phyloP scores from a whole-genome alignment of 2,329 filamentous ascomycete genomes.

The Teratosphaeria epicoccoides region DNA sequence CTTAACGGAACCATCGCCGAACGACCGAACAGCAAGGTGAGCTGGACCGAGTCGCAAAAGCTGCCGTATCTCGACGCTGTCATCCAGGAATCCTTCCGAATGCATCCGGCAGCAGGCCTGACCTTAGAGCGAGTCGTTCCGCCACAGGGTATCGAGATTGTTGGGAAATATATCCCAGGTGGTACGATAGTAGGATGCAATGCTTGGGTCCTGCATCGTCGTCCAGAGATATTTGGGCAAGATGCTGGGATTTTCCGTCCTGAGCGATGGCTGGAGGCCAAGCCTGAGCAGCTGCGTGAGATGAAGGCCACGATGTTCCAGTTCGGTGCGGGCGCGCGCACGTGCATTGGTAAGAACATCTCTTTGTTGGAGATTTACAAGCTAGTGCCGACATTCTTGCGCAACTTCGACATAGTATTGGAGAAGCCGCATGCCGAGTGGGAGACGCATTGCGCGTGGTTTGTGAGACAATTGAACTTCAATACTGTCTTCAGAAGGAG shows the following conservation, averaged over 20 bases:
- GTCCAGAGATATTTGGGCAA: slow-evolving; percentile 55
- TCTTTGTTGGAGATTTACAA: slow-evolving; percentile 40
- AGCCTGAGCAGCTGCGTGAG: slow-evolving; percentile 48
- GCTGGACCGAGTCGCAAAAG: slow-evolving; percentile 58
- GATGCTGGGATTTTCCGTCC: slow-evolving; percentile 58
- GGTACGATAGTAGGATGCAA: slow-evolving; percentile 67
- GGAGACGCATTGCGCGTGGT: slow-evolving; percentile 45
- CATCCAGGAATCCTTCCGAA: slow-evolving; percentile 65
- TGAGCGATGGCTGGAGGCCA: slow-evolving; percentile 52
- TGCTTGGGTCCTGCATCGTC: slow-evolving; percentile 63
- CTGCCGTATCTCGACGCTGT: slow-evolving; percentile 68
- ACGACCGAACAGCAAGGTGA: slow-evolving; percentile 47
- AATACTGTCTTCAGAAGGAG: slow-evolving; percentile 32
- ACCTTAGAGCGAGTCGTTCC: slow-evolving; percentile 66
- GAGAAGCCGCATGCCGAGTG: slow-evolving; percentile 31
- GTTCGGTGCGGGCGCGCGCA: slow-evolving; percentile 60
- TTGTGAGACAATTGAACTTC: slow-evolving; percentile 27
- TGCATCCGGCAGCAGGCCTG: slow-evolving; percentile 64
- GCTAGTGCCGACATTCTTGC: slow-evolving; percentile 46
- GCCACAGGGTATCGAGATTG: slow-evolving; percentile 50
- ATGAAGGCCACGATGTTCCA: slow-evolving; percentile 64
- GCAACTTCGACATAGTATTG: slow-evolving; percentile 50
- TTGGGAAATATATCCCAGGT: slow-evolving; percentile 51
- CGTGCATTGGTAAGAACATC: slow-evolving; percentile 52
- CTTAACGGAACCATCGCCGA: slow-evolving; percentile 37